phyloP scores from a whole-genome alignment of 805 yeast genomes.

The Hanseniaspora meyeri region DNA sequence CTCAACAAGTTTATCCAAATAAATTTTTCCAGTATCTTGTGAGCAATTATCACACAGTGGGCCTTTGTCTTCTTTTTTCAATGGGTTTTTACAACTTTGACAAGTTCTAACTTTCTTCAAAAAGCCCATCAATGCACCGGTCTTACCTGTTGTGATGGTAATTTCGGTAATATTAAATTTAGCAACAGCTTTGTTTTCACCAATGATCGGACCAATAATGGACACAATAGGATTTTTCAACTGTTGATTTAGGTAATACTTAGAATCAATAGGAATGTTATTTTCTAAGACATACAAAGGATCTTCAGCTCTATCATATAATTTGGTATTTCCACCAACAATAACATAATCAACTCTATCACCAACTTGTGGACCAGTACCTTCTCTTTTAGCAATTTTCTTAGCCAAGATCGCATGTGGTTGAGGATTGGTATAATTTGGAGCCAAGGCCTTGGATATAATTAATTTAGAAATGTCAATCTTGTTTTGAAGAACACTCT shows the following conservation, averaged over 20 bases:
- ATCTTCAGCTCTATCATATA: slow-evolving; percentile 93
- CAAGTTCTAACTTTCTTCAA: slow-evolving; percentile 82
- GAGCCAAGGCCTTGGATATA: slow-evolving; percentile 83
- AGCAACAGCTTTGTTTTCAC: slow-evolving; percentile 69
- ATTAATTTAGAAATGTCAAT: slow-evolving; percentile 88
- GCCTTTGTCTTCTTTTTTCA: slow-evolving; percentile 43
- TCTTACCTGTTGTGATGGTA: slow-evolving; percentile 42
- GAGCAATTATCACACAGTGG: slow-evolving; percentile 74
- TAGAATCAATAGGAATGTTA: slow-evolving; percentile 85
- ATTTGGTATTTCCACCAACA: slow-evolving; percentile 66
- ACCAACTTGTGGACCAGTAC: slow-evolving; percentile 92
- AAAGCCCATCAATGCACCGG: slow-evolving; percentile 84
- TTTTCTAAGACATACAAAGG: slow-evolving; percentile 87
- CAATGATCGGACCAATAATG: slow-evolving; percentile 89
- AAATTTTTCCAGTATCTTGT: slow-evolving; percentile 59
- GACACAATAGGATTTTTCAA: slow-evolving; percentile 83
- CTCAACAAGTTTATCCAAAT: slow-evolving; percentile 66
- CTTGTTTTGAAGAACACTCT: slow-evolving; percentile 79
- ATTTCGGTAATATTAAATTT: slow-evolving; percentile 48
- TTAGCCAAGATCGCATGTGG: slow-evolving; percentile 96
- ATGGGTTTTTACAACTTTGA: slow-evolving; percentile 75
- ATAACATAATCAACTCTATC: slow-evolving; percentile 97
- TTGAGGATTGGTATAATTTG: slow-evolving; percentile 90
- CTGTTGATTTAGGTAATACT: slow-evolving; percentile 86
- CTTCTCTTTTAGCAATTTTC: slow-evolving; percentile 92